These are phyloP conservation scores for Starmerella khaoyaiensis DNA, from an alignment of 805 yeast species.

Conservation along the genomic window DNA sequence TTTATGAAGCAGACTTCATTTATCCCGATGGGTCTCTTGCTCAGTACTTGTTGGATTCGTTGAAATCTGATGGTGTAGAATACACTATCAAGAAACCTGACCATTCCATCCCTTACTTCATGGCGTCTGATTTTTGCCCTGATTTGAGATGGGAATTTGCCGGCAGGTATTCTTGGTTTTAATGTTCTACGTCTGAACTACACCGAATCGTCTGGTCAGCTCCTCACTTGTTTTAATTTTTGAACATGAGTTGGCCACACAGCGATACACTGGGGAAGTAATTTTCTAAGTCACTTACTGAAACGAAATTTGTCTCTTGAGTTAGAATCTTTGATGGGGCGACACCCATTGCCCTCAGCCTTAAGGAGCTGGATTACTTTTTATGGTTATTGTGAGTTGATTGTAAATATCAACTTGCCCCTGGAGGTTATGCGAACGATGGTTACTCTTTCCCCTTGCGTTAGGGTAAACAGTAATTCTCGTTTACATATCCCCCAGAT, in stretches of 20 bases:
- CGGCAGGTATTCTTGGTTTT: constrained; percentile 15
- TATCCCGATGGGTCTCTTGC: constrained; percentile 11
- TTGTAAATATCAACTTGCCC: constrained; percentile 1
- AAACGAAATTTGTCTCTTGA: background rate
- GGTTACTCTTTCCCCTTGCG: constrained; percentile 7
- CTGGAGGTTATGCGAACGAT: constrained; percentile 11
- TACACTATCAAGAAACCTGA: constrained; percentile 4
- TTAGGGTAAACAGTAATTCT: constrained; percentile 8
- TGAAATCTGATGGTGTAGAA: constrained; percentile 6
- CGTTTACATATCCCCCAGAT: constrained; percentile 11
- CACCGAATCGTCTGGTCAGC: constrained; percentile 1
- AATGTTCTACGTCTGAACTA: background rate
- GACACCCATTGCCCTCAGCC: constrained; percentile 16
- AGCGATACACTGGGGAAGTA: constrained; percentile 17
- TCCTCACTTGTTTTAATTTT: background rate
- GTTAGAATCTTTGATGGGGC: constrained; percentile 11
- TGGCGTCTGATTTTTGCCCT: constrained; percentile 2
- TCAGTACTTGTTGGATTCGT: constrained; percentile 8
- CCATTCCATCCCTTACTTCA: constrained; percentile 12
- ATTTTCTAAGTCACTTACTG: constrained; percentile 5
- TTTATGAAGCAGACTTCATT: constrained; percentile 15
- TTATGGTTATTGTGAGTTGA: constrained; percentile 10
- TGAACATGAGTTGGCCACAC: constrained; percentile 6
- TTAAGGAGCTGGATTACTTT: constrained; percentile 14
- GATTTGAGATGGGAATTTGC: constrained; percentile 13